These are phyloP conservation scores for Penicillium nordicum DNA, from an alignment of 2,329 filamentous ascomycete genomes.

Conservation along the genomic window DNA sequence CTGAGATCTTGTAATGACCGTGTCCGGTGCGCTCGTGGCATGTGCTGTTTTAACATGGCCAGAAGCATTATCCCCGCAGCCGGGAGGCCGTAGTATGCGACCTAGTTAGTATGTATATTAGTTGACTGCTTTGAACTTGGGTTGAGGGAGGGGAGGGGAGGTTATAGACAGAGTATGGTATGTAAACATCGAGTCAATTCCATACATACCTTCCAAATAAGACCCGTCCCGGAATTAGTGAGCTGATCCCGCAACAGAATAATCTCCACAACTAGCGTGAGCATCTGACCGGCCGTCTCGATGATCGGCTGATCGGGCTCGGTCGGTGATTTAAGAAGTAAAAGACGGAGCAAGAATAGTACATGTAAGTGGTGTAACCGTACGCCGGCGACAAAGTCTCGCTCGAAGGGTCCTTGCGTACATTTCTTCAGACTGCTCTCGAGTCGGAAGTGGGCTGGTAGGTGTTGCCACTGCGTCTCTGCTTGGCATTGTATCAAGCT, in stretches of 20 bases:
- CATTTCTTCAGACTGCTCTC: constrained; percentile 22
- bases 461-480: constrained; percentile 19
- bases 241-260: constrained; percentile 28
- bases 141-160: too few relatives aligned
- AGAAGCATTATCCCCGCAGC: constrained; percentile 30
- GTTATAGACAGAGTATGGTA: neutral
- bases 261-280: constrained; percentile 26
- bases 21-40: constrained; percentile 14
- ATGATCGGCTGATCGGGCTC: constrained; percentile 26
- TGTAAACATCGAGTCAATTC: neutral
- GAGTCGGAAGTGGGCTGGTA: constrained; percentile 24
- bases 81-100: constrained; percentile 30
- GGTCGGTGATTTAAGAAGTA: constrained; percentile 23
- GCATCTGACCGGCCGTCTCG: constrained; percentile 27
- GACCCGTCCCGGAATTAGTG: constrained; percentile 27
- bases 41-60: constrained; percentile 25
- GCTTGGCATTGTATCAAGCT: constrained; percentile 23
- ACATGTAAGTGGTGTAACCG: constrained; percentile 29
- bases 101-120: constrained; percentile 7
- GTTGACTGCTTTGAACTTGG: neutral
- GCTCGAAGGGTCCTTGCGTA: constrained; percentile 20
- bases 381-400: constrained; percentile 26
- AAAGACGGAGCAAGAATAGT: constrained; percentile 25
- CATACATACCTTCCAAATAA: constrained; percentile 27
- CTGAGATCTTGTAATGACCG: constrained; percentile 23